Percentiles rank a stretch among this genome's conserved stretches.
These are phyloP conservation scores for Microbotryum violaceum DNA, from an alignment of 1,284 basidiomycete genomes.

Conservation along the genomic window DNA sequence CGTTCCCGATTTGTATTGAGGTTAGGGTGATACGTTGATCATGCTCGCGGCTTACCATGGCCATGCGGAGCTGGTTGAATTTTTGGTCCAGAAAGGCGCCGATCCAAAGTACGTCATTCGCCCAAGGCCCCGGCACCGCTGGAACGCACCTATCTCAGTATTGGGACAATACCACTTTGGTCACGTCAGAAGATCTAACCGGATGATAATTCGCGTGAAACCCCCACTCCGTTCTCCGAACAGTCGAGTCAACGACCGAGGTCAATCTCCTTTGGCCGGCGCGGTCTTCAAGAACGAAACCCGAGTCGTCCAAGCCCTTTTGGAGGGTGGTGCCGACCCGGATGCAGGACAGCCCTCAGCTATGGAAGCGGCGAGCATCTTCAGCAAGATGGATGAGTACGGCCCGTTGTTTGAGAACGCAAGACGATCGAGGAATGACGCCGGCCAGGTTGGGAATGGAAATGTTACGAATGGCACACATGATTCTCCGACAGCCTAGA, in stretches of 20 bases:
- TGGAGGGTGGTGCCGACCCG: conserved; percentile 59
- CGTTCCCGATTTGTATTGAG: too few species aligned
- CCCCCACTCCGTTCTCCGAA: too few species aligned
- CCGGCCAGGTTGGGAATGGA: too few species aligned
- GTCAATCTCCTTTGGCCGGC: conserved; percentile 71
- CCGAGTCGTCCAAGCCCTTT: conserved; percentile 55
- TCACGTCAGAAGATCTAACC: not conserved
- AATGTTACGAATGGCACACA: too few species aligned
- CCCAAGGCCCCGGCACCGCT: conserved; percentile 2
- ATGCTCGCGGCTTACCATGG: conserved; percentile 79
- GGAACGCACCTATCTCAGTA: not conserved
- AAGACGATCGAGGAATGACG: not conserved
- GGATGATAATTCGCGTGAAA: not conserved
- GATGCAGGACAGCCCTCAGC: conserved; percentile 62
- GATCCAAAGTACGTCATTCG: conserved; percentile 51
- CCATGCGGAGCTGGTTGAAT: conserved; percentile 52
- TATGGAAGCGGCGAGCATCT: conserved; percentile 53
- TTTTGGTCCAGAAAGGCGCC: conserved; percentile 53
- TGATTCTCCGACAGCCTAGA: too few species aligned
- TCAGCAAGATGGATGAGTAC: conserved; percentile 12
- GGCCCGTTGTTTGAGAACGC: conserved; percentile 8
- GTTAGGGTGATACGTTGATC: conserved; percentile 56
- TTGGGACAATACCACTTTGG: not conserved
- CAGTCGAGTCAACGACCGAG: conserved; percentile 58
- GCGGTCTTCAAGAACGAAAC: conserved; percentile 68